Percentiles rank a stretch among this genome's conserved stretches.
These are phyloP conservation scores for Suillus hirtellus DNA, from an alignment of 768 basidiomycete genomes.

Conservation along the genomic window DNA sequence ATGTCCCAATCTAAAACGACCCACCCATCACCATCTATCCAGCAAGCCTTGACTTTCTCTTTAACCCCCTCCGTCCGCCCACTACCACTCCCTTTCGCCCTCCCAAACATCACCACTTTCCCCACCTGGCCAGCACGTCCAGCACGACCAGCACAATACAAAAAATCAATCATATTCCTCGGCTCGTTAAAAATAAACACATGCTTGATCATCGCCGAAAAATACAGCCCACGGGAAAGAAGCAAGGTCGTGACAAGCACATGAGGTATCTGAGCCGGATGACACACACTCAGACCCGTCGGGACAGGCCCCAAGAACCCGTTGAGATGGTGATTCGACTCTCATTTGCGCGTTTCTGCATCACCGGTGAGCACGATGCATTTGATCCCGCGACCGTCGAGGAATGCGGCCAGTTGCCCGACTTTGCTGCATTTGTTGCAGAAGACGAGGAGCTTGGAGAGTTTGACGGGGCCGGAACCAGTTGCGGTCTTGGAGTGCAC, in stretches of 20 bases:
- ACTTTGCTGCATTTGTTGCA: constrained; percentile 77
- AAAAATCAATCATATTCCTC: constrained; percentile 85
- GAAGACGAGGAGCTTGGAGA: constrained; percentile 79
- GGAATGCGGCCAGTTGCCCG: constrained; percentile 55
- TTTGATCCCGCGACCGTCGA: constrained; percentile 61
- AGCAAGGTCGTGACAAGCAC: constrained; percentile 90
- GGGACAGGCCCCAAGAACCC: constrained; percentile 53
- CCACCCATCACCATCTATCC: constrained; percentile 16
- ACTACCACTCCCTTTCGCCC: constrained; percentile 64
- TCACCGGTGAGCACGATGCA: constrained; percentile 67
- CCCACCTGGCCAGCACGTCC: constrained; percentile 73
- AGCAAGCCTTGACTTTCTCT: constrained; percentile 48
- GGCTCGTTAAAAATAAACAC: constrained; percentile 90
- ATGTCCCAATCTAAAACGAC: background rate
- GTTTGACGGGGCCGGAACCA: constrained; percentile 24
- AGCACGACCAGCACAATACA: constrained; percentile 86
- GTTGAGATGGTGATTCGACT: constrained; percentile 72
- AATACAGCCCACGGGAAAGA: constrained; percentile 89
- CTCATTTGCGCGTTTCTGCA: constrained; percentile 56
- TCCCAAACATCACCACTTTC: constrained; percentile 77
- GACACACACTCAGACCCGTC: constrained; percentile 19
- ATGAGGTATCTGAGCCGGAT: constrained; percentile 44
- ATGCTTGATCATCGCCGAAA: constrained; percentile 71
- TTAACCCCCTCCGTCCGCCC: constrained; percentile 50
- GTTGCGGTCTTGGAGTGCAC: constrained; percentile 27